phyloP scores from a whole-genome alignment of 139 green algal genomes.

The Chlorella sp. region DNA sequence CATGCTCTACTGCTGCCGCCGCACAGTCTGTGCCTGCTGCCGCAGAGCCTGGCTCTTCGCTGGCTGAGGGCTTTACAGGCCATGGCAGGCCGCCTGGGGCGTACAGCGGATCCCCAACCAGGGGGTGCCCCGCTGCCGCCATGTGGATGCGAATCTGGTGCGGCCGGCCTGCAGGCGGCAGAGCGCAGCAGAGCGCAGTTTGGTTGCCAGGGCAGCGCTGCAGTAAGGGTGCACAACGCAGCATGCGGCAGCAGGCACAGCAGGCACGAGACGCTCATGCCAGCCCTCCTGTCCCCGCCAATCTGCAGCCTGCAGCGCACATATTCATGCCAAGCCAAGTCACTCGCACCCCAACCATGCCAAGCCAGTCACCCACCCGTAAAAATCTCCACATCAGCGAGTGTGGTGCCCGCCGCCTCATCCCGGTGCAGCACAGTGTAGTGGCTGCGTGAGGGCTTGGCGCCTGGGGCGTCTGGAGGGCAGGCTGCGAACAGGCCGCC shows the following conservation, averaged over 20 bases:
- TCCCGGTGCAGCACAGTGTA: conserved; percentile 42
- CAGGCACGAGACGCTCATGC: neutral
- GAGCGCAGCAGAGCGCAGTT: neutral
- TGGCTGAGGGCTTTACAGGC: neutral
- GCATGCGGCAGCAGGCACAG: neutral
- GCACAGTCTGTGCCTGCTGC: neutral
- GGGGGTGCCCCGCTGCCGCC: conserved; percentile 60
- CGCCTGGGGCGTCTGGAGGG: neutral
- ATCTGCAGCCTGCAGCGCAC: neutral
- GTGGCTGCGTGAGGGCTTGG: conserved; percentile 49
- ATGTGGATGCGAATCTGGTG: conserved; percentile 88
- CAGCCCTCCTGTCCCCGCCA: neutral
- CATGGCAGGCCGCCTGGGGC: conserved; percentile 46
- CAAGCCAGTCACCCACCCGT: neutral
- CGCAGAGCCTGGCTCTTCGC: neutral
- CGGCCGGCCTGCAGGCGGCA: conserved; percentile 61
- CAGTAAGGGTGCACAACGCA: neutral
- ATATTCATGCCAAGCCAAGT: no score
- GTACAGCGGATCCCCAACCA: conserved; percentile 82
- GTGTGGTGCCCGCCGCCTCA: neutral
- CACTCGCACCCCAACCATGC: neutral
- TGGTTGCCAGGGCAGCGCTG: neutral
- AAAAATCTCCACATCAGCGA: conserved; percentile 40
- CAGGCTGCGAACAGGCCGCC: conserved; percentile 49
- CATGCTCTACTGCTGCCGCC: neutral